Percentiles rank a stretch among this genome's conserved stretches.
Conservation (phyloP, 2,329 filamentous ascomycete genomes). For the Rhynchosporium secalis region DNA sequence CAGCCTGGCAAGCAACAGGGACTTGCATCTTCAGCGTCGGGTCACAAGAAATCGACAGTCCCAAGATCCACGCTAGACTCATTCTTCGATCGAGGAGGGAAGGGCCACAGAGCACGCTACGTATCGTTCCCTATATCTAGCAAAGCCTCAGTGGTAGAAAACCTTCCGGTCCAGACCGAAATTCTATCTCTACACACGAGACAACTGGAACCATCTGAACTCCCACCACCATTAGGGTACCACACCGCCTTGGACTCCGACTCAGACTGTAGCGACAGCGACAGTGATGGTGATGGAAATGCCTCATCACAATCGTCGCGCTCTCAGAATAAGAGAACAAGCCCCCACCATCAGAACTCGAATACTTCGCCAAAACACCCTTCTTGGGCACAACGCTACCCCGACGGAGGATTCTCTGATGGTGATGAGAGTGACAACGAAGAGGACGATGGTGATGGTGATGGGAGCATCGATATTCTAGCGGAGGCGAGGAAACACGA, state of each 20-base stretch:
- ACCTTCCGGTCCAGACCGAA: constrained; percentile 25
- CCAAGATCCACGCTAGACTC: constrained; percentile 24
- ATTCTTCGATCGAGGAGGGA: constrained; percentile 18
- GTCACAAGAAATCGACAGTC: constrained; percentile 23
- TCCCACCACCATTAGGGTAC: constrained; percentile 31
- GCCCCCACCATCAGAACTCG: not conserved
- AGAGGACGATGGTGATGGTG: constrained; percentile 25
- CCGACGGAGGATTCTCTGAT: constrained; percentile 6
- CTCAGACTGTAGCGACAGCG: constrained; percentile 19
- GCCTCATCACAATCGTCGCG: constrained; percentile 8
- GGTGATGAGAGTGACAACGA: constrained; percentile 17
- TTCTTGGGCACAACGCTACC: not conserved
- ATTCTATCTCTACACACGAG: constrained; percentile 23
- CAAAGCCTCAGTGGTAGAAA: not conserved
- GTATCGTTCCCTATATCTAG: constrained; percentile 12
- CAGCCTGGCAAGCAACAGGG: constrained; percentile 19
- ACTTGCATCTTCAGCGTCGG: constrained; percentile 21
- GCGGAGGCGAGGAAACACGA: constrained; percentile 24
- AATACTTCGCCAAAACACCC: not conserved
- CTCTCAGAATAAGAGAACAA: constrained; percentile 10
- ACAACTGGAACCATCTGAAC: constrained; percentile 25
- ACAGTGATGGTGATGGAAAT: not conserved
- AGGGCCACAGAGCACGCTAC: constrained; percentile 13
- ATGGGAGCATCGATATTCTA: constrained; percentile 32
- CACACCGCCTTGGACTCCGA: constrained; percentile 19